Percentiles rank a stretch among this genome's conserved stretches.
These are phyloP conservation scores for Parafenestella ontariensis DNA, from an alignment of 2,329 filamentous ascomycete species.

Conservation along the genomic window DNA sequence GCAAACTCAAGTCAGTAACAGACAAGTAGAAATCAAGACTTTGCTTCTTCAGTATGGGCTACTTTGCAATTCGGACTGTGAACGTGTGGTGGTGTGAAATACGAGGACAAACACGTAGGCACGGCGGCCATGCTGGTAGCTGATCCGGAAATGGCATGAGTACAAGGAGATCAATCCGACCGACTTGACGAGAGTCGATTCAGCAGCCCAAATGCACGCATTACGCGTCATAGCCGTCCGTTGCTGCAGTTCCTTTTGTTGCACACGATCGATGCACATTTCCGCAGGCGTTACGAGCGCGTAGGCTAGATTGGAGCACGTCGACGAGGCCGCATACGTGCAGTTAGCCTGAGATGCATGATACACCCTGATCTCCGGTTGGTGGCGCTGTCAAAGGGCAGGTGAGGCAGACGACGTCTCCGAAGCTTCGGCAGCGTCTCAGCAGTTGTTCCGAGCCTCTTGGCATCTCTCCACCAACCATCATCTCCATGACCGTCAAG, in stretches of 20 bases:
- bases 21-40: background rate
- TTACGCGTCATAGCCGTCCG: no score
- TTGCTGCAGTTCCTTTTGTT: background rate
- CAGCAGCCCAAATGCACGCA: no score
- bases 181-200: background rate
- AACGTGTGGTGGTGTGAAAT: background rate
- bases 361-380: constrained; percentile 13
- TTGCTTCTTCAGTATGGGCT: background rate
- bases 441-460: constrained; percentile 14
- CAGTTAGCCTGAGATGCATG: background rate
- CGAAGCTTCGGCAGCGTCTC: constrained; percentile 36
- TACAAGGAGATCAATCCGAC: no score
- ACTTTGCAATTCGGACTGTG: background rate
- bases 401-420: constrained; percentile 41
- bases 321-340: background rate
- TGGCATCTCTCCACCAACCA: constrained; percentile 31
- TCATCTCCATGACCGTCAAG: constrained; percentile 2
- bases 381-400: constrained; percentile 15
- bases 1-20: background rate
- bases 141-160: background rate
- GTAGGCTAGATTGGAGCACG: background rate
- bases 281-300: background rate
- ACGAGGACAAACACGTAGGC: background rate
- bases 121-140: background rate
- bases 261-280: background rate